Percentiles rank a stretch among this genome's conserved stretches.
Conservation (phyloP, 495 filamentous ascomycete genomes). For the Aspergillus indologenus region DNA sequence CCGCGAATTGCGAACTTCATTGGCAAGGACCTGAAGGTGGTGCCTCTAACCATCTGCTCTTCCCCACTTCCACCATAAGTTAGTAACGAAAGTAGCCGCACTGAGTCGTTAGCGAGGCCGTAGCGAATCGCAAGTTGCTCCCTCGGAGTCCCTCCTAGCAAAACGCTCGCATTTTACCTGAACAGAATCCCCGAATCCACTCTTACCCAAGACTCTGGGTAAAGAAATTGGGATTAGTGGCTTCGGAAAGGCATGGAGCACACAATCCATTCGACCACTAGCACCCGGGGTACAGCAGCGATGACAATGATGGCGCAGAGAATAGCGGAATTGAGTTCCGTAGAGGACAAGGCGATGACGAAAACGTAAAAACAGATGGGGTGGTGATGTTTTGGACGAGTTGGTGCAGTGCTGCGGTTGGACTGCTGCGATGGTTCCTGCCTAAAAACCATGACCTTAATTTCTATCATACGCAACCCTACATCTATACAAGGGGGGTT, state of each 20-base stretch:
- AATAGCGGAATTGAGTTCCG: conserved; percentile 1
- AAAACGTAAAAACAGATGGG: too few relatives aligned
- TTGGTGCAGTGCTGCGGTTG: too few relatives aligned
- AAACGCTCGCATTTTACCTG: too few relatives aligned
- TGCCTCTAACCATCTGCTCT: too few relatives aligned
- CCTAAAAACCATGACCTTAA: not conserved
- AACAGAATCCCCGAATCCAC: not conserved
- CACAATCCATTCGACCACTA: not conserved
- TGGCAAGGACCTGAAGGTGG: too few relatives aligned
- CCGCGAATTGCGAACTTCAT: too few relatives aligned
- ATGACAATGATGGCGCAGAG: not conserved
- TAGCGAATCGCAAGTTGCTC: not conserved
- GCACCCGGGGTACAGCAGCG: not conserved
- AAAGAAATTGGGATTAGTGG: not conserved
- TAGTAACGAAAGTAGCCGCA: not conserved
- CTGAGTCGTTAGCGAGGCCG: not conserved
- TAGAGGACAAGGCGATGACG: conserved; percentile 3
- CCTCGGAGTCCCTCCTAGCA: too few relatives aligned
- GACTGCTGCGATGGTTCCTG: not conserved
- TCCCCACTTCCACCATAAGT: not conserved
- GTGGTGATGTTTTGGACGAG: too few relatives aligned
- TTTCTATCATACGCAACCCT: not conserved
- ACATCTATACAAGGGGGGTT: not conserved
- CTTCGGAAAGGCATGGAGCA: not conserved
- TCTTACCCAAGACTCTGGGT: too few relatives aligned